phyloP scores from a whole-genome alignment of 2,329 filamentous ascomycete genomes.

The Sclerotinia spermophila region DNA sequence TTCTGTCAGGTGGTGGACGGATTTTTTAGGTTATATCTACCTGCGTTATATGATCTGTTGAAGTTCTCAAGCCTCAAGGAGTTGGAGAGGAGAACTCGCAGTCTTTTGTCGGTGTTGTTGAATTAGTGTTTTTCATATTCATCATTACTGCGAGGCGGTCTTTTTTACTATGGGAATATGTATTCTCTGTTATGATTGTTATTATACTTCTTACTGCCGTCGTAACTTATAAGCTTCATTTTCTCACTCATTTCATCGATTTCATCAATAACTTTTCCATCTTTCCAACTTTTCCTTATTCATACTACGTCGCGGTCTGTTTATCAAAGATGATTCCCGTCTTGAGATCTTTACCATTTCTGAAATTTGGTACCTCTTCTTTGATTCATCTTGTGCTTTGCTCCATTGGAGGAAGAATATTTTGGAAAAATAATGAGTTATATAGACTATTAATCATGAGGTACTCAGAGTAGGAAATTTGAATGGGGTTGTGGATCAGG shows the following conservation, averaged over 20 bases:
- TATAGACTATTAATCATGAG: not conserved
- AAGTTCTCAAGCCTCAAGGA: not conserved
- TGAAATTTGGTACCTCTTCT: too few relatives aligned
- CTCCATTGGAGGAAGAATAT: not conserved
- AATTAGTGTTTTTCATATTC: fast-evolving
- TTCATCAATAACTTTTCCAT: not conserved
- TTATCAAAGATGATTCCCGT: not conserved
- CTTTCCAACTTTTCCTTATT: not conserved
- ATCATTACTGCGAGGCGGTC: too few relatives aligned
- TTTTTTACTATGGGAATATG: not conserved
- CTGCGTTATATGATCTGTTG: not conserved
- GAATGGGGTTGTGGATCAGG: not conserved
- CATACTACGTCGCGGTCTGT: fast-evolving
- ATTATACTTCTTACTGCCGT: not conserved
- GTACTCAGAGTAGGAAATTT: fast-evolving
- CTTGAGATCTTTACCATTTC: not conserved
- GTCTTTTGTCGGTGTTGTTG: fast-evolving
- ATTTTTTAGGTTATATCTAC: not conserved
- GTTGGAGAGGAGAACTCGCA: fast-evolving
- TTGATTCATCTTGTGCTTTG: not conserved
- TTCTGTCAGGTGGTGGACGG: not conserved
- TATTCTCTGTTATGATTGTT: too few relatives aligned
- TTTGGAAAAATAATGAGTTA: too few relatives aligned
- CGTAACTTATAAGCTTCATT: not conserved
- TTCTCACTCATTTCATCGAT: not conserved